Evolutionary conservation across 1,284 basidiomycete species (phyloP).

Genomic region (Fomitopsis pinicola): DNA sequence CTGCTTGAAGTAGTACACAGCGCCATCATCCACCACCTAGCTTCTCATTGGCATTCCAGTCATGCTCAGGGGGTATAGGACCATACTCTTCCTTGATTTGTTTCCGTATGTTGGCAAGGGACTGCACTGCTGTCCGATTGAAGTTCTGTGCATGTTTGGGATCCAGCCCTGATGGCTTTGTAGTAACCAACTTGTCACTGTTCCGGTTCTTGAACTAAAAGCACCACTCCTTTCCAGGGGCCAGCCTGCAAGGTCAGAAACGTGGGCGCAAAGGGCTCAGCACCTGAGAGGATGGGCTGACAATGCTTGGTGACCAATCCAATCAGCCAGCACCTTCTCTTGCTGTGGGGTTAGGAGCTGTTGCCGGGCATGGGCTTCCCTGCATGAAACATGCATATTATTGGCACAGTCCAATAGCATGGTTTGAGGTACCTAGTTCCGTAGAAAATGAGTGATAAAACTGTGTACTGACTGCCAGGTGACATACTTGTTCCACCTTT

Average conservation of each 20-base stretch:
- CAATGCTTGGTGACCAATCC: neutral
- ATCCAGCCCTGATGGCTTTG: slow-evolving; percentile 15
- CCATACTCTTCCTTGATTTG: slow-evolving; percentile 8
- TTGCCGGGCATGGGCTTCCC: neutral
- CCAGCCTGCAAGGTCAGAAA: neutral
- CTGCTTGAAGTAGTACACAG: slow-evolving; percentile 17
- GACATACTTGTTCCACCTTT: no score
- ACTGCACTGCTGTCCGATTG: slow-evolving; percentile 10
- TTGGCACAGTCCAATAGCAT: neutral
- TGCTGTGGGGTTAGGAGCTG: neutral
- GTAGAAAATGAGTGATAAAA: no score
- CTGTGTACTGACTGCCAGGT: no score
- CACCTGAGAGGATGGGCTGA: neutral
- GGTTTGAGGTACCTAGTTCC: no score
- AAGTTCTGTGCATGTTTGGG: slow-evolving; percentile 12
- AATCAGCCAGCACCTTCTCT: neutral
- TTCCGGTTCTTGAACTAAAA: slow-evolving; percentile 1
- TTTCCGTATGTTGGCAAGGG: slow-evolving; percentile 14
- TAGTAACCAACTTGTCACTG: slow-evolving; percentile 2
- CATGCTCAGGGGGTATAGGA: slow-evolving; percentile 30
- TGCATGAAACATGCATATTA: neutral
- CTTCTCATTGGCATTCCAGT: slow-evolving; percentile 37
- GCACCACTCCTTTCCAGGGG: no score
- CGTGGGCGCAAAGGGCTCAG: neutral
- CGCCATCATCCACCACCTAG: slow-evolving; percentile 18